Percentiles rank a stretch among this genome's conserved stretches.
Evolutionary conservation across 257 asterid species (phyloP).

Genomic region (Nicotiana benthamiana): DNA sequence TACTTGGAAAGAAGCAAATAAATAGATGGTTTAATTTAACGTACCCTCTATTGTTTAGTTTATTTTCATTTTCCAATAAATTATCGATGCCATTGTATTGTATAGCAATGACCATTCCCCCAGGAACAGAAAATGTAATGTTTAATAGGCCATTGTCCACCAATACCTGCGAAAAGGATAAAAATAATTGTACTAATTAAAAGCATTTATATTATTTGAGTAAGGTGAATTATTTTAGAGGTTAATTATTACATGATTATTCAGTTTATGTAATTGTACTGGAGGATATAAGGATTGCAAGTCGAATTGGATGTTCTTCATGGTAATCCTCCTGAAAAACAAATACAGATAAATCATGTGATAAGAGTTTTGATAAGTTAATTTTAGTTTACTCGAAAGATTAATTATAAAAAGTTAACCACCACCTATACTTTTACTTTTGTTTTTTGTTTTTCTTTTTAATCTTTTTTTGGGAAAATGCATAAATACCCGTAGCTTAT

Average conservation of each 20-base stretch:
- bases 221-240: not conserved
- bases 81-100: constrained; percentile 58
- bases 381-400: no score
- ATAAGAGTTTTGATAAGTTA: no score
- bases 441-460: no score
- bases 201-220: no score
- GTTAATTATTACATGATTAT: constrained; percentile 30
- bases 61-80: constrained; percentile 35
- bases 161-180: constrained; percentile 29
- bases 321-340: constrained; percentile 25
- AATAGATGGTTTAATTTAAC: no score
- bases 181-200: not conserved
- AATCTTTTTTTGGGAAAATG: no score
- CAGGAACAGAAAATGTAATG: constrained; percentile 52
- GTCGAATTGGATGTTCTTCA: constrained; percentile 15
- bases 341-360: not conserved
- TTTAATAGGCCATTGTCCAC: constrained; percentile 58
- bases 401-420: no score
- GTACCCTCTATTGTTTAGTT: constrained; percentile 48
- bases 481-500: no score
- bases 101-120: constrained; percentile 46
- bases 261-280: constrained; percentile 36
- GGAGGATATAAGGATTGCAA: constrained; percentile 30
- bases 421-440: no score
- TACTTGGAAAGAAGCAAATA: not conserved